Base-by-base conservation (phyloP, 2,329 filamentous ascomycete species). In the Ceratocystis ficicola region DNA sequence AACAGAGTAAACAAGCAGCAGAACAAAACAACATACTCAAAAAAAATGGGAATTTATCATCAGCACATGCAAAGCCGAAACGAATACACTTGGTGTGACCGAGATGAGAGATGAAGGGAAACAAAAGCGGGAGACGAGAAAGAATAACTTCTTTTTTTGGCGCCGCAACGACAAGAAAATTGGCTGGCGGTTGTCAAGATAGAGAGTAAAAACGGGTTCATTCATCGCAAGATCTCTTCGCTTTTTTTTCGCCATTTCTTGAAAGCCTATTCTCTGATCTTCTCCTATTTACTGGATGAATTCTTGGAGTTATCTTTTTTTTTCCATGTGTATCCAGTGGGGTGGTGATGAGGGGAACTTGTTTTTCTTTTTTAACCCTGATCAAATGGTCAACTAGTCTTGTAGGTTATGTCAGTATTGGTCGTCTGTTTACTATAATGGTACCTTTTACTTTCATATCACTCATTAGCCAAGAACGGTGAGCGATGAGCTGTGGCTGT, bases 1-100 rank as follows among this genome's bases (percentile, higher is more conserved):
- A 66, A 68, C 62, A 57, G 64, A 44, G 64, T 61, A 66, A 66
- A 60, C 66, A 65, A 62, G 57, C 62, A 69, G 64, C 65, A 68
- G 63, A 67, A 68, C 66, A 68, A 68, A 59, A 66, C 59, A 66
- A 61, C 64, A 63, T 64, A 63, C 63, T 65, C 36, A 67, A 67
- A 67, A 67, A 68, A 65, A 66, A 66, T 62, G 64, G 62, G 62
- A 68, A 64, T 66, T 66, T 62, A 66, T 66, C 64, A 68, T 68
- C 62, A 63, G 63, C 44, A 62, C 57, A 65, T 63, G 68, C 69
- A 12, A 76, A 74, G 74, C 62, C 17, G 55, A 64, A 65, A 65
- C 36, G 59, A 63, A 44, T 50, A 68, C 64, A 70, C 71, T 67
- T 63, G 63, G 66, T 64, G 62, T 64, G 62, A 64, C 62, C 36